Conservation (phyloP, 2,329 filamentous ascomycete species). For the Coleophoma cylindrospora region DNA sequence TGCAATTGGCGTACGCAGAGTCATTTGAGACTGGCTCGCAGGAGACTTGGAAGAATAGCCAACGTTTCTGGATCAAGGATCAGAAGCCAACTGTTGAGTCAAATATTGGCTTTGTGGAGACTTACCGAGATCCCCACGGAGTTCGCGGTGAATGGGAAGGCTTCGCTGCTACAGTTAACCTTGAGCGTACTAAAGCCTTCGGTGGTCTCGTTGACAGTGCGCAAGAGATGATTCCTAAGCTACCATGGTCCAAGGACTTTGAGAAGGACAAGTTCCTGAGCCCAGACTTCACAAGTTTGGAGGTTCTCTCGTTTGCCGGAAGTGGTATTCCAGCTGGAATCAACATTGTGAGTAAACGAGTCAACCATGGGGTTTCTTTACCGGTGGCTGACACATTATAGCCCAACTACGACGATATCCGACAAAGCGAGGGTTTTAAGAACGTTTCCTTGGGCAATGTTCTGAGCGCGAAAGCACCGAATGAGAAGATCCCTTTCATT, state of each 20-base stretch:
- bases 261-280: constrained; percentile 96
- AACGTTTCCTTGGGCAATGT: constrained; percentile 94
- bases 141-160: constrained; percentile 79
- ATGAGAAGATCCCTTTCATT: constrained; percentile 92
- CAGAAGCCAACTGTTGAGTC: constrained; percentile 76
- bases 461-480: constrained; percentile 81
- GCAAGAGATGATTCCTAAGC: constrained; percentile 75
- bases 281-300: constrained; percentile 92
- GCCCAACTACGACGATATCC: constrained; percentile 70
- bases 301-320: constrained; percentile 77
- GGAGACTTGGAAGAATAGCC: constrained; percentile 73
- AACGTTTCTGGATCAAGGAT: constrained; percentile 78
- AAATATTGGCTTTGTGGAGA: constrained; percentile 82
- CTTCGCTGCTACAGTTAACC: constrained; percentile 79
- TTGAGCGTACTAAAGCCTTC: constrained; percentile 86
- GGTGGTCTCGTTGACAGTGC: constrained; percentile 78
- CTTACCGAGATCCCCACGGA: constrained; percentile 77
- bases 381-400: constrained; percentile 22
- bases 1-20: constrained; percentile 69
- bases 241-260: constrained; percentile 85
- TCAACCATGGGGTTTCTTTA: constrained; percentile 20
- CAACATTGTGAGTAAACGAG: constrained; percentile 41
- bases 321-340: constrained; percentile 62
- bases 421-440: constrained; percentile 84
- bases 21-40: constrained; percentile 73